phyloP scores from a whole-genome alignment of 306 rosid genomes.

The Rosa rugosa region DNA sequence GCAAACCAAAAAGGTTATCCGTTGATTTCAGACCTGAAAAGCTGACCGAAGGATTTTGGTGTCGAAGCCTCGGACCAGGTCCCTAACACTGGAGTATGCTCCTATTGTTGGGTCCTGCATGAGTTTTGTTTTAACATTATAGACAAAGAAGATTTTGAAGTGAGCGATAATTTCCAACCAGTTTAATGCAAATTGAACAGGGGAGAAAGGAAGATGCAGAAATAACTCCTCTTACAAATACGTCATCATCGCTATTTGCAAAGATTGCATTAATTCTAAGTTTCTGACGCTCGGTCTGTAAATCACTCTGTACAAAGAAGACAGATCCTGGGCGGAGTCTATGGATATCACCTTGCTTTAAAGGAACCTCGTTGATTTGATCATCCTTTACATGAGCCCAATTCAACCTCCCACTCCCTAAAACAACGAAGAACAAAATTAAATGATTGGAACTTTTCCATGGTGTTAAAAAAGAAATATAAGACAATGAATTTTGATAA shows the following conservation, averaged over 20 bases:
- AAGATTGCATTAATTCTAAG: conserved; percentile 72
- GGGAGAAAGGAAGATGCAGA: background rate
- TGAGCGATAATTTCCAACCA: background rate
- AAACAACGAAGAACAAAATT: background rate
- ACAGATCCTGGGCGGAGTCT: conserved; percentile 62
- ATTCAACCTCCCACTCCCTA: conserved; percentile 75
- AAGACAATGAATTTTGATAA: too few species aligned
- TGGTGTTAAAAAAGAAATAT: background rate
- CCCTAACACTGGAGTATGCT: conserved; percentile 68
- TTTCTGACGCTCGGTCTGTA: conserved; percentile 56
- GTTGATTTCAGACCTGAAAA: conserved; percentile 45
- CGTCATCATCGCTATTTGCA: conserved; percentile 44
- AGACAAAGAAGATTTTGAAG: background rate
- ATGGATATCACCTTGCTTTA: conserved; percentile 63
- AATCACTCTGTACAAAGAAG: conserved; percentile 61
- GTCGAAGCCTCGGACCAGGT: conserved; percentile 67
- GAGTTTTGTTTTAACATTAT: background rate
- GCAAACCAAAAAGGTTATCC: background rate
- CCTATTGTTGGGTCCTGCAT: conserved; percentile 64
- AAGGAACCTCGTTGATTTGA: conserved; percentile 23
- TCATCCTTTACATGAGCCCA: conserved; percentile 43
- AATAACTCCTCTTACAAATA: conserved; percentile 40
- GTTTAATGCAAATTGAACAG: background rate
- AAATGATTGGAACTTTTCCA: background rate
- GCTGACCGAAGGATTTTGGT: conserved; percentile 61